Conservation (phyloP, 2,329 filamentous ascomycete species). For the Hirsutella thompsonii region DNA sequence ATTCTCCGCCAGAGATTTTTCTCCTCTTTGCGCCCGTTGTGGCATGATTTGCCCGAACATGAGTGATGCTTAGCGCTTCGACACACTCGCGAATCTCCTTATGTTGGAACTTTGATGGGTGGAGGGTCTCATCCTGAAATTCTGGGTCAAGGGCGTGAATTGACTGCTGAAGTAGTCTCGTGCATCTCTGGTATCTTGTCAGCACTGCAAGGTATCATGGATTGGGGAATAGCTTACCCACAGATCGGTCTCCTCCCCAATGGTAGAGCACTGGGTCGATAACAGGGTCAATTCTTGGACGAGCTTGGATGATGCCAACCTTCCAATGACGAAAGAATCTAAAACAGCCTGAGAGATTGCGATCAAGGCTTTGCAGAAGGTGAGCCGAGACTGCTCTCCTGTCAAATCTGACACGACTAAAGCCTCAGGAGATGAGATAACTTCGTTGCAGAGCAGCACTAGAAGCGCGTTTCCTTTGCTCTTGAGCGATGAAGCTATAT, state of each 20-base stretch:
- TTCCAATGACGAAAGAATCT: constrained; percentile 18
- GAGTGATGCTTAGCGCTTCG: constrained; percentile 15
- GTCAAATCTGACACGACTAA: constrained; percentile 15
- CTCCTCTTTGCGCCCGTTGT: constrained; percentile 14
- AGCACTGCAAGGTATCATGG: constrained; percentile 8
- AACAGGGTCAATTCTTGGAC: constrained; percentile 27
- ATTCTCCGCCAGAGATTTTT: constrained; percentile 11
- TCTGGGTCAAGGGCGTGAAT: constrained; percentile 9
- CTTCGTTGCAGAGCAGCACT: constrained; percentile 28
- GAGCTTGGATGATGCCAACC: constrained; percentile 28
- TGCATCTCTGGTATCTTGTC: constrained; percentile 15
- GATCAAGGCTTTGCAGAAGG: constrained; percentile 25
- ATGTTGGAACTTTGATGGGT: constrained; percentile 17
- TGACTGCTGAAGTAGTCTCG: constrained; percentile 14
- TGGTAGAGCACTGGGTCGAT: constrained; percentile 15
- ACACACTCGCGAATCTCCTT: constrained; percentile 15
- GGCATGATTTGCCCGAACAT: constrained; percentile 7
- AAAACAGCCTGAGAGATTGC: constrained; percentile 23
- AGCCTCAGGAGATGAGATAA: constrained; percentile 18
- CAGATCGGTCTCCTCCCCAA: constrained; percentile 24
- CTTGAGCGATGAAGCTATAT: constrained; percentile 10
- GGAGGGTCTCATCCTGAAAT: constrained; percentile 10
- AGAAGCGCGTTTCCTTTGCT: constrained; percentile 26
- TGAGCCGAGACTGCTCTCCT: constrained; percentile 15
- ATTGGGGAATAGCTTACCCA: constrained; percentile 18